These are phyloP conservation scores for Solanum hybrid DNA, from an alignment of 305 asterid species.

Conservation along the genomic window DNA sequence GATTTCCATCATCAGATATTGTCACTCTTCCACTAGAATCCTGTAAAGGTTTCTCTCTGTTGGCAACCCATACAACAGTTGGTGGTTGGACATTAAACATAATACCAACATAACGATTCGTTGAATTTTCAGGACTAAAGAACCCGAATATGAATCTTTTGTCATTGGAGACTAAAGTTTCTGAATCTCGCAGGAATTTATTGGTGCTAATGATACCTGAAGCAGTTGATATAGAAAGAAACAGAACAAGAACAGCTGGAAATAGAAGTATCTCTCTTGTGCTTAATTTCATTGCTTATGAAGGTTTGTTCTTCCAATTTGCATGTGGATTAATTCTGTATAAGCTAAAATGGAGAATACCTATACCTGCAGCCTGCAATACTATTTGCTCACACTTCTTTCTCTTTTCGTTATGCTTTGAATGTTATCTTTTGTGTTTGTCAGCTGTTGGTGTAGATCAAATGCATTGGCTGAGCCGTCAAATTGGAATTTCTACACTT, in stretches of 20 bases:
- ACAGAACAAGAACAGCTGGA: background rate
- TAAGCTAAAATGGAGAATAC: background rate
- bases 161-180: conserved; percentile 21
- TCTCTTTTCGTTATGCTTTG: background rate
- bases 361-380: background rate
- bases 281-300: background rate
- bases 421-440: background rate
- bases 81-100: conserved; percentile 25
- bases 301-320: background rate
- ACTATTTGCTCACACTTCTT: background rate
- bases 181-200: conserved; percentile 20
- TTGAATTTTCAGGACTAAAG: conserved; percentile 32
- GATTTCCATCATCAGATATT: conserved; percentile 37
- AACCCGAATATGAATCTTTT: conserved; percentile 29
- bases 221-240: background rate
- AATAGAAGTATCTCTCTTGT: background rate
- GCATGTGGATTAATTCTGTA: background rate
- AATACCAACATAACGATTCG: conserved; percentile 31
- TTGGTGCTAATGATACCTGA: conserved; percentile 16
- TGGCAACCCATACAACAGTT: conserved; percentile 36
- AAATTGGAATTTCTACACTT: background rate
- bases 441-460: background rate
- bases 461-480: background rate
- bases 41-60: conserved; percentile 29
- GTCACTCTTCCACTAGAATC: conserved; percentile 23